Base-by-base conservation (phyloP, 768 basidiomycete species). In the Rhodotorula toruloides region DNA sequence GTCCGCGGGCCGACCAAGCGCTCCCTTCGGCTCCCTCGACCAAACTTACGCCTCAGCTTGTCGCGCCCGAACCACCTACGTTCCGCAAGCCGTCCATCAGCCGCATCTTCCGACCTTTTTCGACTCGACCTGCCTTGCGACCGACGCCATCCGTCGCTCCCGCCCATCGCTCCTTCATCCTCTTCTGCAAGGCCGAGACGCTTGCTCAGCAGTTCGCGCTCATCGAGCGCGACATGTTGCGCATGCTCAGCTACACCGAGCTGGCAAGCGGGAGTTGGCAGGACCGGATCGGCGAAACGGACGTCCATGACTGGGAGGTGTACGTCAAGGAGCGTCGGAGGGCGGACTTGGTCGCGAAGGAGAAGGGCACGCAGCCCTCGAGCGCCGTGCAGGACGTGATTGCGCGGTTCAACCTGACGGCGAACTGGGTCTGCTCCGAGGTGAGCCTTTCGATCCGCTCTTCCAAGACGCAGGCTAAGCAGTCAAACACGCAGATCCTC, bases 191-290 rank as follows among this genome's bases (percentile, higher is more conserved):
- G 11, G 84, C 87, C 2, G 84, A 84, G 43, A 78, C 78, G 9
- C 76, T 96, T 40, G 87, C 87, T 2, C 82, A 85, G 58, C 88
- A 91, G 72, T 88, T 93, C 73, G 82, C 87, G 12, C 86, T 90
- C 82, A 90, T 94, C 69, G 91, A 94, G 69, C 83, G 89, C 32
- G 91, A 93, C 72, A 78, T 93, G 60, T 90, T 91, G 76, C 85
- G 88, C 77, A 83, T 84, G 19, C 82, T 94, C 76, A 87, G 86
- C 72, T 91, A 91, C 74, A 89, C 92, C 74, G 91, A 94, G 73
- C 81, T 91, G n/a, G 85, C 90, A 31, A 55, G 58, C 40, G 71
- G 62, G 34, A 61, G 39, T 48, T 75, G 58, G 54, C 47, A 44
- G 48, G 52, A 36, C 12, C 54, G 54, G 53, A 48, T 59, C n/a